These are phyloP conservation scores for Juncus effusus DNA, from an alignment of 176 grass and related monocot species.

Conservation along the genomic window DNA sequence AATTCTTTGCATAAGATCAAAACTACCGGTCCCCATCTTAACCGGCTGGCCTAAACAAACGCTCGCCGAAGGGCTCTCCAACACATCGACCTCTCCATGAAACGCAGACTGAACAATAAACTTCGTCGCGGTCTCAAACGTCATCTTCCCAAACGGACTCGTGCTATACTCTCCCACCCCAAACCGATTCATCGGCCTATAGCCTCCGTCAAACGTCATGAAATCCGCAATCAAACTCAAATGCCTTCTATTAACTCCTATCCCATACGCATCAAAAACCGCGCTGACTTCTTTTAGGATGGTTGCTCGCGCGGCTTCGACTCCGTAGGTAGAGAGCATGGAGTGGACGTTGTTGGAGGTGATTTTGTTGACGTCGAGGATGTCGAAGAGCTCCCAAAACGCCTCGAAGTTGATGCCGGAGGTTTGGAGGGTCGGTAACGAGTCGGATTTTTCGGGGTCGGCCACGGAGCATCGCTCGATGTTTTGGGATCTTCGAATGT, in stretches of 20 bases:
- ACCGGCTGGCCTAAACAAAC: slow-evolving; percentile 76
- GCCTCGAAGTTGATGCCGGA: slow-evolving; percentile 61
- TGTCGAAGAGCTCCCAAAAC: slow-evolving; percentile 52
- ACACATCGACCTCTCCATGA: slow-evolving; percentile 58
- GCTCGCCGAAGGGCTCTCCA: slow-evolving; percentile 62
- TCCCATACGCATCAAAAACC: slow-evolving; percentile 61
- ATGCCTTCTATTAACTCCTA: slow-evolving; percentile 59
- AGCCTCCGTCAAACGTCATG: slow-evolving; percentile 85
- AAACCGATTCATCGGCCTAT: slow-evolving; percentile 57
- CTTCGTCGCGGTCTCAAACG: slow-evolving; percentile 71
- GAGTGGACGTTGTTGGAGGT: slow-evolving; percentile 61
- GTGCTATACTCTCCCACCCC: slow-evolving; percentile 64
- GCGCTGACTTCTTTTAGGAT: slow-evolving; percentile 56
- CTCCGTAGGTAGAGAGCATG: slow-evolving; percentile 66
- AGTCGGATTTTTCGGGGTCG: slow-evolving; percentile 10
- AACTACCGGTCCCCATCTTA: slow-evolving; percentile 68
- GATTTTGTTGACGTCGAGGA: slow-evolving; percentile 28
- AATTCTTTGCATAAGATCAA: slow-evolving; percentile 68
- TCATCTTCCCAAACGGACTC: slow-evolving; percentile 90
- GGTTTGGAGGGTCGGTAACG: slow-evolving; percentile 34
- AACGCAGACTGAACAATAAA: slow-evolving; percentile 71
- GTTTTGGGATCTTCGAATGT: slow-evolving; percentile 49
- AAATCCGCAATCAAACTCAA: slow-evolving; percentile 72
- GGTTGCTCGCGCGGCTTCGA: slow-evolving; percentile 64
- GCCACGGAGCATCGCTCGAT: slow-evolving; percentile 40